Percentiles rank a stretch among this genome's conserved stretches.
phyloP scores from a whole-genome alignment of 352 stramenopile species.

The Globisporangium canariense region DNA sequence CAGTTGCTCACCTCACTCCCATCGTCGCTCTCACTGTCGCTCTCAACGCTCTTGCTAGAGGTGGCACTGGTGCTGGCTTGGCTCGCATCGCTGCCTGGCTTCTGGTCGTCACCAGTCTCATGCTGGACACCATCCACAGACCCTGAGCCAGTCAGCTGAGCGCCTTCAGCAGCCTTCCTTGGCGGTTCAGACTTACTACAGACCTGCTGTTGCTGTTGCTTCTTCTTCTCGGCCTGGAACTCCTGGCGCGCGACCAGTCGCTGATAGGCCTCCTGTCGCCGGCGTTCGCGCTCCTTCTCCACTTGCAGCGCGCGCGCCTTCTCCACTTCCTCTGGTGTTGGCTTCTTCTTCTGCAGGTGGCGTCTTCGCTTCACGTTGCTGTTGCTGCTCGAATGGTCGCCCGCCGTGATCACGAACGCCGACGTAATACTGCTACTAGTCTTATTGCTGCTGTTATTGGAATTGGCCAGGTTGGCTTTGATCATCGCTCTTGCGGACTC shows the following conservation, averaged over 20 bases:
- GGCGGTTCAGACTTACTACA: neutral
- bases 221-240: slow-evolving; percentile 35
- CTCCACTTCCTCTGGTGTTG: slow-evolving; percentile 29
- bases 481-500: slow-evolving; percentile 35
- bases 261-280: slow-evolving; percentile 53
- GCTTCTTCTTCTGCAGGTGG: slow-evolving; percentile 22
- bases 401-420: slow-evolving; percentile 46
- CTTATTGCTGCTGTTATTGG: slow-evolving; percentile 4
- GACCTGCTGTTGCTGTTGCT: slow-evolving; percentile 3
- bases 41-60: slow-evolving; percentile 4
- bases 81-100: neutral
- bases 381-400: slow-evolving; percentile 25
- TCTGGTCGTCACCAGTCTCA: neutral
- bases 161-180: neutral
- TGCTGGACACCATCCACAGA: neutral
- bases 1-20: slow-evolving; percentile 68
- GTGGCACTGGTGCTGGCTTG: neutral
- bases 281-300: slow-evolving; percentile 45
- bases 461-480: slow-evolving; percentile 18
- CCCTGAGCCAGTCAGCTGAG: neutral
- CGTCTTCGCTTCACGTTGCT: slow-evolving; percentile 27
- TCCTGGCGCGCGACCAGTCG: slow-evolving; percentile 54
- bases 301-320: slow-evolving; percentile 17
- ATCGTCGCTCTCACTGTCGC: slow-evolving; percentile 38
- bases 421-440: slow-evolving; percentile 4